Evolutionary conservation across 441 rosid genomes (phyloP).

Genomic region (Corymbia calophylla): DNA sequence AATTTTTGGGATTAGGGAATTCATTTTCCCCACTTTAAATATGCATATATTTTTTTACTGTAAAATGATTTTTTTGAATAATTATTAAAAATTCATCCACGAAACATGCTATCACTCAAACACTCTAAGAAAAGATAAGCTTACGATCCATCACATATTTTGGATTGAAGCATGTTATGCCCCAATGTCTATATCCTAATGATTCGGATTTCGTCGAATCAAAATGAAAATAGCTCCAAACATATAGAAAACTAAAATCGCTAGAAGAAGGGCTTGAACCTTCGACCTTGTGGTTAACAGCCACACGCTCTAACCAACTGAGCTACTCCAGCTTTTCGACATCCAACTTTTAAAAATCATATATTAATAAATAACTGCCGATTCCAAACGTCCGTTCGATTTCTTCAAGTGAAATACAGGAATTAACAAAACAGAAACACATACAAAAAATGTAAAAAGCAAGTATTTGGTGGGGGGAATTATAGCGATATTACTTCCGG

Average conservation of each 20-base stretch:
- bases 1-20: neutral
- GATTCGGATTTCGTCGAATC: neutral
- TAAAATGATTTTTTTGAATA: neutral
- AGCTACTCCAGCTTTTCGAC: conserved; percentile 28
- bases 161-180: neutral
- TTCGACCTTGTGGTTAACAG: conserved; percentile 66
- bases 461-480: neutral
- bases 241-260: neutral
- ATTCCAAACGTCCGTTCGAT: neutral
- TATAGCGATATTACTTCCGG: neutral
- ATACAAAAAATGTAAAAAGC: neutral
- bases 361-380: neutral
- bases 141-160: accelerated
- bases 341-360: accelerated
- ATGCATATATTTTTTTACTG: neutral
- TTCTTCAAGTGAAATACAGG: neutral
- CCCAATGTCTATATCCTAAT: neutral
- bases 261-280: conserved; percentile 55
- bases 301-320: conserved; percentile 73
- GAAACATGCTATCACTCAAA: neutral
- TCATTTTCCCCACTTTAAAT: neutral
- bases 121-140: neutral
- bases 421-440: neutral
- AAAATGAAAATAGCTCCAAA: accelerated
- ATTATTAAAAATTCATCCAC: neutral